phyloP scores from a whole-genome alignment of 75 land plant genomes.

The Picea glauca region DNA sequence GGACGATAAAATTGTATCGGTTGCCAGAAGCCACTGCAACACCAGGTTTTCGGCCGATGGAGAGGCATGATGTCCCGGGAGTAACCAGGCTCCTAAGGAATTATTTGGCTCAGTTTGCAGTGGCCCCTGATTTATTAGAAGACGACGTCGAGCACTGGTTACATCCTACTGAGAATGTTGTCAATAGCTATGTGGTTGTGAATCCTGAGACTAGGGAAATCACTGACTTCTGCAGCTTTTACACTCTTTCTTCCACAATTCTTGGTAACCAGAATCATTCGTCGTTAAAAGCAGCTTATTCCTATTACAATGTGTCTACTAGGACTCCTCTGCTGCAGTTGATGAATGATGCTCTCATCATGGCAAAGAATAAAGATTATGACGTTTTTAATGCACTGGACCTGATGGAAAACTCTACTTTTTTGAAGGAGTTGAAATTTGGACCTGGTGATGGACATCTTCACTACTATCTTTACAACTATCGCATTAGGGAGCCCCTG shows the following conservation, averaged over 20 bases:
- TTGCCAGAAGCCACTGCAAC: conserved; percentile 19
- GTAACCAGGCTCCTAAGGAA: conserved; percentile 22
- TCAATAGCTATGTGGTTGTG: conserved; percentile 37
- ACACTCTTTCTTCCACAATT: conserved; percentile 39
- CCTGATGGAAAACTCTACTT: conserved; percentile 33
- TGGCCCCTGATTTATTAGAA: conserved; percentile 35
- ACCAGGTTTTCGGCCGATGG: conserved; percentile 36
- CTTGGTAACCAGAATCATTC: conserved; percentile 30
- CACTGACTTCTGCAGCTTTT: conserved; percentile 43
- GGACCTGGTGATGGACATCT: conserved; percentile 46
- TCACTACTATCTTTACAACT: conserved; percentile 46
- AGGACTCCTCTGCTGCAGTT: conserved; percentile 27
- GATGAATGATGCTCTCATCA: conserved; percentile 37
- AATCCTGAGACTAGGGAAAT: conserved; percentile 22
- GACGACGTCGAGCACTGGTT: conserved; percentile 42
- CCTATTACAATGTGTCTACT: conserved; percentile 41
- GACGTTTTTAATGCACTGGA: conserved; percentile 51
- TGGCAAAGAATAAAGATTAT: conserved; percentile 27
- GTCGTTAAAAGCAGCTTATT: conserved; percentile 35
- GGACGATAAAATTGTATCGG: conserved; percentile 32
- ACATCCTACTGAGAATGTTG: conserved; percentile 27
- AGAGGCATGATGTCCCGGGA: conserved; percentile 24
- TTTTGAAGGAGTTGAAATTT: conserved; percentile 39
- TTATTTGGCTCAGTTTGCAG: conserved; percentile 28
- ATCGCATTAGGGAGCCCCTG: conserved; percentile 22